Conservation (phyloP, 1,139 yeast species). For the Pneumocystis jirovecii region DNA sequence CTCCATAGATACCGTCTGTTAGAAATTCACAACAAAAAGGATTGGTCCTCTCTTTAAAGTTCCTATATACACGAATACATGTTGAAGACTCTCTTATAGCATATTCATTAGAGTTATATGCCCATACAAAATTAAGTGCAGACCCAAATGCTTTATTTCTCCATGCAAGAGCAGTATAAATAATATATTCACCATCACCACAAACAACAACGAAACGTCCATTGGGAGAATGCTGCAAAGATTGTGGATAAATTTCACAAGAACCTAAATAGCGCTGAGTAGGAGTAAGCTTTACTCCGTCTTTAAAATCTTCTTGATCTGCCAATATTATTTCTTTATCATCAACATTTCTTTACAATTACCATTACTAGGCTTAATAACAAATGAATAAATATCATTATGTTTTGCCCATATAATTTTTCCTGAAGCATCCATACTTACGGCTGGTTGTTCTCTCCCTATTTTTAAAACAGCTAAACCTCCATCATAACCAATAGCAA, state of each 20-base stretch:
- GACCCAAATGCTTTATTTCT: conserved; percentile 86
- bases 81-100: conserved; percentile 65
- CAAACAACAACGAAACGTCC: conserved; percentile 92
- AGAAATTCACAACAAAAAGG: conserved; percentile 42
- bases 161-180: conserved; percentile 96
- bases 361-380: conserved; percentile 36
- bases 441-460: conserved; percentile 88
- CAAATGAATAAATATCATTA: conserved; percentile 74
- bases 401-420: conserved; percentile 83
- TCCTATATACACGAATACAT: conserved; percentile 56
- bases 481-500: conserved; percentile 89
- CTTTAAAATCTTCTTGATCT: conserved; percentile 36
- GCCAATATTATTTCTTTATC: not conserved
- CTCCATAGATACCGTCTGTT: conserved; percentile 74
- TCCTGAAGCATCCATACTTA: conserved; percentile 86
- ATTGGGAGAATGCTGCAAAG: conserved; percentile 81
- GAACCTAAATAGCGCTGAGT: conserved; percentile 80
- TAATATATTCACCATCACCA: conserved; percentile 95
- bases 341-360: not conserved
- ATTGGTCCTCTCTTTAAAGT: conserved; percentile 63
- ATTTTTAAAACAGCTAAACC: conserved; percentile 76
- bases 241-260: conserved; percentile 82
- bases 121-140: conserved; percentile 89
- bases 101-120: conserved; percentile 72
- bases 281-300: conserved; percentile 64